Evolutionary conservation across 345 rosid species (phyloP).

Genomic region (Aquilaria sinensis): DNA sequence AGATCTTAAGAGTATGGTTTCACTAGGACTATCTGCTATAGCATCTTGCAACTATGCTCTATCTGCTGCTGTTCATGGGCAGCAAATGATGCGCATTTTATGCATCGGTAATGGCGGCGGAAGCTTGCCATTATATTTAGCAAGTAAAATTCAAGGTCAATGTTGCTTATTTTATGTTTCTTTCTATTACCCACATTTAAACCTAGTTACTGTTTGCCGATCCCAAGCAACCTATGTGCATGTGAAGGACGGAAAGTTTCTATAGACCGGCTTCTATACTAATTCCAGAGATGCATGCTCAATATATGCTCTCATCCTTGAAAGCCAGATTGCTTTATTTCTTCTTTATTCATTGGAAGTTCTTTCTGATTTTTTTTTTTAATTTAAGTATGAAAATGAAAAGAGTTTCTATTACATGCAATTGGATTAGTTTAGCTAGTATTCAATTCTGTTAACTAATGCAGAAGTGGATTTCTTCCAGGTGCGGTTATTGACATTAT

Average conservation of each 20-base stretch:
- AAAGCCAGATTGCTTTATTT: no score
- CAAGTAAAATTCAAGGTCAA: slow-evolving; percentile 71
- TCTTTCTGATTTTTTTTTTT: neutral
- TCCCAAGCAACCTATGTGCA: no score
- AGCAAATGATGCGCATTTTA: slow-evolving; percentile 56
- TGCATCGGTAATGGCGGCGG: slow-evolving; percentile 98
- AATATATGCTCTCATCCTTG: no score
- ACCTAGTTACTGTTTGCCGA: neutral
- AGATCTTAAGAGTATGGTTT: slow-evolving; percentile 90
- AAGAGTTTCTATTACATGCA: neutral
- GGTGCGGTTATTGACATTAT: slow-evolving; percentile 71
- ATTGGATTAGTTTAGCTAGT: slow-evolving; percentile 2
- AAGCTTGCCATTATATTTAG: slow-evolving; percentile 78
- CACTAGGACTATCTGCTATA: slow-evolving; percentile 65
- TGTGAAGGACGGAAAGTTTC: no score
- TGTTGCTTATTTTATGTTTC: neutral
- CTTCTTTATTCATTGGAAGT: neutral
- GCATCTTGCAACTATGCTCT: slow-evolving; percentile 54
- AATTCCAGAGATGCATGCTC: no score
- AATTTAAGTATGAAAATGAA: neutral
- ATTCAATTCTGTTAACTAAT: neutral
- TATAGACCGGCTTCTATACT: no score
- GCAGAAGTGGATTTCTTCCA: slow-evolving; percentile 16
- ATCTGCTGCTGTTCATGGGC: slow-evolving; percentile 42
- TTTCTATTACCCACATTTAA: neutral